Base-by-base conservation (phyloP, 2,329 filamentous ascomycete species). In the Alternaria sp. region DNA sequence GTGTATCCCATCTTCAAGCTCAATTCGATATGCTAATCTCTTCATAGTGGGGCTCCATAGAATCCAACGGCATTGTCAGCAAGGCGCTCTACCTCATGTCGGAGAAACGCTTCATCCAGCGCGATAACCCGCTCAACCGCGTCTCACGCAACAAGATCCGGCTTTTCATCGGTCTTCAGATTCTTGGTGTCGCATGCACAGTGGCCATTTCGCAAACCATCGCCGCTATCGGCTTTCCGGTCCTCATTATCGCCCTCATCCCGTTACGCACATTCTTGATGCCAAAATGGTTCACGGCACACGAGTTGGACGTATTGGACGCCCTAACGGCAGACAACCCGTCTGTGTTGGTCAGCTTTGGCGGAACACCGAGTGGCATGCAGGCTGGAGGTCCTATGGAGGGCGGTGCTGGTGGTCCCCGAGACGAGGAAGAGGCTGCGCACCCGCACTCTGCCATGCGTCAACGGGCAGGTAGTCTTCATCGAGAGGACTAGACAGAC, bases 201-300 rank as follows among this genome's bases (percentile, higher is more conserved):
- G 84, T 88, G 2, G 86, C 84, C 2, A 84, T 88, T 50, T 86
- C 85, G 1, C 85, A 88, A 69, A 88, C 86, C 0, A 84, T 88
- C 12, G 86, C 84, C 1, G 86, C 86, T 0, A 86, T 88, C 28
- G 84, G 85, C 0, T 88, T 88, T 66, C 86, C 87, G 0, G 80
- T 88, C 18, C 77, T 88, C 46, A 87, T 88, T 65, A 83, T 84
- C 46, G 80, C 83, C 3, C 75, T 88, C 5, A 87, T 88, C n/a
- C 86, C 86, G 1, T 67, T 87, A 3, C 79, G 85, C n/a, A 84
- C 81, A 64, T 76, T 81, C 37, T 51, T 84, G 0, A 75, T 87
- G 63, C 85, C 86, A 2, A 77, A 77, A 25, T 84, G 84, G 78
- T 87, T 88, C 69, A 78, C 77, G 0, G 73, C 79, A 25, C 70